These are phyloP conservation scores for Dacryopinax spathularia DNA, from an alignment of 768 basidiomycete genomes.

Conservation along the genomic window DNA sequence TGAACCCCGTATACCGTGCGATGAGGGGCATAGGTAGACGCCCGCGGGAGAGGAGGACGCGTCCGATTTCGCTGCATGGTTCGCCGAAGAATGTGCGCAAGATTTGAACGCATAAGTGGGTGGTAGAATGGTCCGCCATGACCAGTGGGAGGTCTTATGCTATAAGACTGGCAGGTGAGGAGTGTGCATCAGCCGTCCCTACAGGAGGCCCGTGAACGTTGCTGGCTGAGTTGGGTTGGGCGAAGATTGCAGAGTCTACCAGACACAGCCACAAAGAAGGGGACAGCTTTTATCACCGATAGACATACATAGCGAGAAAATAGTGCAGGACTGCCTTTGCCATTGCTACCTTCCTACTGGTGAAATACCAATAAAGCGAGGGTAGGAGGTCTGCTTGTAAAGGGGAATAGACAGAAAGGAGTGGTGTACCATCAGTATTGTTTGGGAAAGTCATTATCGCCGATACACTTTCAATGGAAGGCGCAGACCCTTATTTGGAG, in stretches of 20 bases:
- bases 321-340: too few species aligned
- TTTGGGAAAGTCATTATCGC: too few species aligned
- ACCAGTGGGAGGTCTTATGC: not conserved
- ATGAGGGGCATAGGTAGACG: conserved; percentile 59
- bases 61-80: conserved; percentile 52
- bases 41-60: conserved; percentile 63
- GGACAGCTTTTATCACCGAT: too few species aligned
- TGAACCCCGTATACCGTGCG: conserved; percentile 52
- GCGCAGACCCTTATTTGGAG: too few species aligned
- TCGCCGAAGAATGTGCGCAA: conserved; percentile 52
- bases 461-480: too few species aligned
- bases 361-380: too few species aligned
- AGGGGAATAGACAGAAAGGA: too few species aligned
- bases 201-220: not conserved
- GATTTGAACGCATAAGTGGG: conserved; percentile 46
- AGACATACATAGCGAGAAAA: too few species aligned
- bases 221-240: not conserved
- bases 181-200: not conserved
- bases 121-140: conserved; percentile 55
- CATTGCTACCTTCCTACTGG: too few species aligned
- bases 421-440: too few species aligned
- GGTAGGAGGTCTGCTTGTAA: too few species aligned
- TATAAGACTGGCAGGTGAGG: not conserved
- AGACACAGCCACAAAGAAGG: not conserved
- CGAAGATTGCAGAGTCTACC: not conserved